Base-by-base conservation (phyloP, 1,284 basidiomycete species). In the Rhodofomes roseus region DNA sequence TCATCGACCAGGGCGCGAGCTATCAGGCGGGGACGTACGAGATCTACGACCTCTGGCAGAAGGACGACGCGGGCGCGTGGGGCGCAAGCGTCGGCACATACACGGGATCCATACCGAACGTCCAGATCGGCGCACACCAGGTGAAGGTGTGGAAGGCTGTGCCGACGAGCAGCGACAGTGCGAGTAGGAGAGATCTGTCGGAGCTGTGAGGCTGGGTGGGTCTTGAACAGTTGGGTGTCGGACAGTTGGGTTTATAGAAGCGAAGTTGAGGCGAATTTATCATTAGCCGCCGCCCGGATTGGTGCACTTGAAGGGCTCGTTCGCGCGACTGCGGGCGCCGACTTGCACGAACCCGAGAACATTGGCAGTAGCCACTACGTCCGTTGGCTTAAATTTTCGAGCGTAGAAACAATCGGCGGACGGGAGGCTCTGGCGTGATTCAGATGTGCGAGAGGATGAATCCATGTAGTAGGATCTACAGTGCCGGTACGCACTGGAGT, bases 31-130 rank as follows among this genome's bases (percentile, higher is more conserved):
- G 66, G 18, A 61, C 71, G 2, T 76, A 69, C 60, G 65, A 66
- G 9, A 61, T 76, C 31, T 75, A 67, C 56, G 76, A 77, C 63
- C 69, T 77, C 14, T 77, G 76, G 76, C 70, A 74, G 64, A 75
- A 74, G 62, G 68, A 73, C 61, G 58, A 52, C 54, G 22, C 64
- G 31, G 73, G 71, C 20, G 64, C 61, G 31, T 76, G 75, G 75
- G 75, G 75, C n/a, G 65, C 68, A 55, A 63, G 60, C 51, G 53
- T 74, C 23, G 75, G 74, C 27, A 67, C 64, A 9, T 62, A 68
- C 50, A 64, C 69, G 37, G 69, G 66, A 2, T 48, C 61, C 3
- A 61, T 73, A 22, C 57, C 62, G 27, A 25, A 63, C n/a, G 71
- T 74, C 11, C 50, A 59, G 16, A 62, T 73, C 4, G 68, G 66